Evolutionary conservation across 176 grass and related monocot genomes (phyloP).

Genomic region (Avena atlantica): DNA sequence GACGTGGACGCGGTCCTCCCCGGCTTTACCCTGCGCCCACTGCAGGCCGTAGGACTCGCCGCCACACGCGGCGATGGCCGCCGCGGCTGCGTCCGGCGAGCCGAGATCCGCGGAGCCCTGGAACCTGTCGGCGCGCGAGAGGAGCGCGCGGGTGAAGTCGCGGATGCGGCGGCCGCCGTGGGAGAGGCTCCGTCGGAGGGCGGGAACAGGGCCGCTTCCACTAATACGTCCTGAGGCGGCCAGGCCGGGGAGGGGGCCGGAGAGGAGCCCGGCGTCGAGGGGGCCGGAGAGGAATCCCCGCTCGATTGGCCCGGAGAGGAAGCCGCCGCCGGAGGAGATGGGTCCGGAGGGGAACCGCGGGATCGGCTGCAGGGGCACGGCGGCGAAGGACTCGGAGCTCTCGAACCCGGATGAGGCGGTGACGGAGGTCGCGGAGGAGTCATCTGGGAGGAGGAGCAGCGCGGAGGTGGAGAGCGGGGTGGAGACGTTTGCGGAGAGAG

Average conservation of each 20-base stretch:
- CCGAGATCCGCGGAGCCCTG: slow-evolving; percentile 31
- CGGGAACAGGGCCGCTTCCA: slow-evolving; percentile 22
- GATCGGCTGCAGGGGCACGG: slow-evolving; percentile 71
- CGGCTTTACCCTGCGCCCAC: slow-evolving; percentile 95
- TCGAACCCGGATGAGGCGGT: slow-evolving; percentile 59
- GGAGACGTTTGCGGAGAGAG: slow-evolving; percentile 78
- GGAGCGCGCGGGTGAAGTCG: slow-evolving; percentile 50
- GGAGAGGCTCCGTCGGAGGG: slow-evolving; percentile 72
- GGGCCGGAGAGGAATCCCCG: slow-evolving; percentile 75
- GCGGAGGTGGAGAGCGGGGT: slow-evolving; percentile 86
- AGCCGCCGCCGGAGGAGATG: slow-evolving; percentile 55
- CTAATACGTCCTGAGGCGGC: slow-evolving; percentile 25
- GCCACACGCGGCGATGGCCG: slow-evolving; percentile 30
- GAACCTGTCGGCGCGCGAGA: slow-evolving; percentile 30
- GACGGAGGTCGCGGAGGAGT: slow-evolving; percentile 26
- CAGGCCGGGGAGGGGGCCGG: slow-evolving; percentile 59
- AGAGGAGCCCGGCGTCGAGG: slow-evolving; percentile 72
- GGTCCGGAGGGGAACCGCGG: slow-evolving; percentile 75
- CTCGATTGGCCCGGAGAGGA: slow-evolving; percentile 71
- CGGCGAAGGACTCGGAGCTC: slow-evolving; percentile 87
- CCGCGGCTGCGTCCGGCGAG: slow-evolving; percentile 42
- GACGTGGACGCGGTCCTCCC: slow-evolving; percentile 90
- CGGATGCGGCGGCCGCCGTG: slow-evolving; percentile 59
- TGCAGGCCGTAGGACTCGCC: slow-evolving; percentile 48
- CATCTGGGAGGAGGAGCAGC: slow-evolving; percentile 46